Conservation (phyloP, 1,139 yeast species). For the Yamadazyma triangularis region DNA sequence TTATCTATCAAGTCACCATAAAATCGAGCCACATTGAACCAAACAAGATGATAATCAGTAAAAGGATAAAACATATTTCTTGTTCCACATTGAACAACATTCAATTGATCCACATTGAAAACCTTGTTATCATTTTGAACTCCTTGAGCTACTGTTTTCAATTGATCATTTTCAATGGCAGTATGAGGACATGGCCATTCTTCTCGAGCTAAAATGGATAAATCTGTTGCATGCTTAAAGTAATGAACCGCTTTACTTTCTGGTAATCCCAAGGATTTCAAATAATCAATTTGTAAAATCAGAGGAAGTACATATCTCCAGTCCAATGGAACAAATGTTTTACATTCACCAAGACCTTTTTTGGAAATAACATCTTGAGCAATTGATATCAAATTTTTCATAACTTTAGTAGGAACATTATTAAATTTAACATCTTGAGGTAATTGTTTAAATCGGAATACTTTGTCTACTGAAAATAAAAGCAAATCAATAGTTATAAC, state of each 20-base stretch:
- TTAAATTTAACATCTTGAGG: slow-evolving; percentile 5
- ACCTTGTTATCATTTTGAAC: slow-evolving; percentile 7
- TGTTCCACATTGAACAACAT: slow-evolving; percentile 8
- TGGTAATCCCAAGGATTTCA: slow-evolving; percentile 42
- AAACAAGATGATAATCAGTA: slow-evolving; percentile 37
- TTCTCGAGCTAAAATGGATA: slow-evolving; percentile 15
- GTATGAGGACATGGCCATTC: slow-evolving; percentile 17
- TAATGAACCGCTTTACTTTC: slow-evolving; percentile 36
- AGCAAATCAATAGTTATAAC: slow-evolving; percentile 35
- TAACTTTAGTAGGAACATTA: slow-evolving; percentile 23
- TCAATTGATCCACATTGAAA: slow-evolving; percentile 13
- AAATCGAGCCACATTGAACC: slow-evolving; percentile 45
- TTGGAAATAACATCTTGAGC: slow-evolving; percentile 14
- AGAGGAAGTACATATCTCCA: slow-evolving; percentile 51
- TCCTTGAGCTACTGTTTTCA: slow-evolving; percentile 4
- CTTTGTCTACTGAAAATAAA: slow-evolving; percentile 7
- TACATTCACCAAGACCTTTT: slow-evolving; percentile 4
- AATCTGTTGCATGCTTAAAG: slow-evolving; percentile 23
- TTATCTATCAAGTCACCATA: slow-evolving; percentile 49
- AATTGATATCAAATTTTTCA: slow-evolving; percentile 35
- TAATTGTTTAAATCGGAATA: slow-evolving; percentile 1
- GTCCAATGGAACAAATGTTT: slow-evolving; percentile 35
- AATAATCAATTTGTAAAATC: slow-evolving; percentile 43
- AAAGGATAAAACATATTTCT: slow-evolving; percentile 22
- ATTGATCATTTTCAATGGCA: slow-evolving; percentile 6